Conservation (phyloP, 2,329 filamentous ascomycete species). For the Penicillium rolfsii region DNA sequence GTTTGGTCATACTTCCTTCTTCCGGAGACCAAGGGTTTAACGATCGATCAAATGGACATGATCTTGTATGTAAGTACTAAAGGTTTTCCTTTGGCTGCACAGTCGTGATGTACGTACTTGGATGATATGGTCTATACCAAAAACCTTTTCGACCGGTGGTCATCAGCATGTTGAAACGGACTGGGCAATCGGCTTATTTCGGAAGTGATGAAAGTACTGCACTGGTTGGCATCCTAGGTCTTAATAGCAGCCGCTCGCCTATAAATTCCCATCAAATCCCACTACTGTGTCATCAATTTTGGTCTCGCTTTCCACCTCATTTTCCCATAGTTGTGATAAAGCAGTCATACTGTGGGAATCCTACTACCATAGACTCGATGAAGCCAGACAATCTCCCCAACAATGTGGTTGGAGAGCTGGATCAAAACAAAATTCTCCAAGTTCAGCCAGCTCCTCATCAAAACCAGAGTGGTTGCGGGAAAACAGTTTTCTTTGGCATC, state of each 20-base stretch:
- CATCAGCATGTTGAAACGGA: not conserved
- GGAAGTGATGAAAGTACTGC: not conserved
- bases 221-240: not conserved
- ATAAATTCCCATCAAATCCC: not conserved
- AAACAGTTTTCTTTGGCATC: not conserved
- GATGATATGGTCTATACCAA: not conserved
- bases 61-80: too few relatives aligned
- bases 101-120: not conserved
- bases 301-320: not conserved
- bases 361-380: not conserved
- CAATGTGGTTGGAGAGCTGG: not conserved
- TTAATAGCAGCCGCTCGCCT: not conserved
- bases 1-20: too few relatives aligned
- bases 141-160: not conserved
- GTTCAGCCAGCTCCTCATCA: not conserved
- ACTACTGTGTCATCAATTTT: not conserved
- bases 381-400: not conserved
- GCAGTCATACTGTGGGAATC: not conserved
- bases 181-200: not conserved
- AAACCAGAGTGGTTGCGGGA: not conserved
- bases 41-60: too few relatives aligned
- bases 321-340: not conserved
- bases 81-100: not conserved
- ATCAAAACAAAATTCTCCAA: not conserved
- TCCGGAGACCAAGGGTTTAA: too few relatives aligned